Percentiles rank a stretch among this genome's conserved stretches.
Evolutionary conservation across 1,139 yeast genomes (phyloP).

Genomic region (Scheffersomyces segobiensis): DNA sequence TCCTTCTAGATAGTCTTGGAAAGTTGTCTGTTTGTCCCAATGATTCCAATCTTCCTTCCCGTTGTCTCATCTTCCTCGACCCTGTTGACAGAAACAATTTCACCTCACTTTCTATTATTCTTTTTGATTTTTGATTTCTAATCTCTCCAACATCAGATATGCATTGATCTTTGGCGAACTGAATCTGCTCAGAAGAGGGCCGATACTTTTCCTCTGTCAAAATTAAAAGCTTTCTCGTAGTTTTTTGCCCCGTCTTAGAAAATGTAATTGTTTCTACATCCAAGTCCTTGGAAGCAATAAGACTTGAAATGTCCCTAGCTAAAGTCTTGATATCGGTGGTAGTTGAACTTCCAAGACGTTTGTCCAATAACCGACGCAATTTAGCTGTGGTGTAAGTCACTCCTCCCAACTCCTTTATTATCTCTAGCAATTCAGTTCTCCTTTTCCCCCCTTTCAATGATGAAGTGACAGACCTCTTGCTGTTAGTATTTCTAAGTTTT

Average conservation of each 20-base stretch:
- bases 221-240: constrained; percentile 36
- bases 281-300: constrained; percentile 19
- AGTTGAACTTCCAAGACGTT: constrained; percentile 33
- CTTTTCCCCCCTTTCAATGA: constrained; percentile 25
- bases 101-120: constrained; percentile 35
- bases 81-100: constrained; percentile 19
- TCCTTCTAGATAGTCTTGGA: constrained; percentile 4
- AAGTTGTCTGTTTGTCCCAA: constrained; percentile 10
- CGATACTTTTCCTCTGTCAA: constrained; percentile 25
- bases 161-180: constrained; percentile 25
- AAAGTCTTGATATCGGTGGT: constrained; percentile 50
- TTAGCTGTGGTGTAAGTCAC: constrained; percentile 35
- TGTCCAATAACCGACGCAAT: constrained; percentile 38
- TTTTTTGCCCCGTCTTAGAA: constrained; percentile 28
- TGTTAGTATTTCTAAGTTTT: neutral
- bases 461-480: constrained; percentile 5
- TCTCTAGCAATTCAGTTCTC: constrained; percentile 31
- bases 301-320: constrained; percentile 40
- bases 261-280: constrained; percentile 30
- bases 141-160: constrained; percentile 25
- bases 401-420: constrained; percentile 45
- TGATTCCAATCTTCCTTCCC: constrained; percentile 22
- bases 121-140: constrained; percentile 9
- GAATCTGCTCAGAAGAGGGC: constrained; percentile 32
- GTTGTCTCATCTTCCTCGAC: constrained; percentile 11